A percentile compares a stretch with the other conserved stretches of the same genome.
Evolutionary conservation across 148 eudicot genomes (phyloP).

Genomic region (Persicaria tinctoria): DNA sequence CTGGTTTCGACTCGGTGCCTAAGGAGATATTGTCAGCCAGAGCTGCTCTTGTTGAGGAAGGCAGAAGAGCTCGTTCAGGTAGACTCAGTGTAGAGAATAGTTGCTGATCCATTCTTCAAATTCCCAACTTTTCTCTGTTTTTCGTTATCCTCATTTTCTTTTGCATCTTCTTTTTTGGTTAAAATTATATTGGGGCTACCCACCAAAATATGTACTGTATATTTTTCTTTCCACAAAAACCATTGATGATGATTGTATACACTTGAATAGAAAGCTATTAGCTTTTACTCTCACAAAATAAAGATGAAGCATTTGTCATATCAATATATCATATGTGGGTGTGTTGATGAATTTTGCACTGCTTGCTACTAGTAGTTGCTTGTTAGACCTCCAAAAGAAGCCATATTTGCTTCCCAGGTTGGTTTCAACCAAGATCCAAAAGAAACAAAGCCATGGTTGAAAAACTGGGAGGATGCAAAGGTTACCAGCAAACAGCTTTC

Average conservation of each 20-base stretch:
- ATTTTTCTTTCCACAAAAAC: background rate
- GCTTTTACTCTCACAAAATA: background rate
- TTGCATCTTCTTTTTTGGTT: background rate
- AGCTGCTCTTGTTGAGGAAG: slow-evolving; percentile 45
- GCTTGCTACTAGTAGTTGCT: background rate
- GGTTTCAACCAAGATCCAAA: background rate
- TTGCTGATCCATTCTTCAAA: slow-evolving; percentile 17
- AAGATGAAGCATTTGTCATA: background rate
- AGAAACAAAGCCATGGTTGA: background rate
- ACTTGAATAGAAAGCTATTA: background rate
- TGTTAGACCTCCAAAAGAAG: background rate
- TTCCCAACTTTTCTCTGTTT: background rate
- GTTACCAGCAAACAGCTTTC: background rate
- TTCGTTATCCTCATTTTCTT: background rate
- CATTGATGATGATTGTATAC: background rate
- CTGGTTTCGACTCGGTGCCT: slow-evolving; percentile 42
- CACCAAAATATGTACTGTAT: background rate
- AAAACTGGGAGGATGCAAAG: background rate
- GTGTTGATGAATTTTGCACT: background rate
- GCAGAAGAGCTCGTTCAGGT: slow-evolving; percentile 32
- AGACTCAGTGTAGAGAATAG: slow-evolving; percentile 40
- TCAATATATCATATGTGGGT: background rate
- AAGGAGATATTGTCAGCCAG: slow-evolving; percentile 47
- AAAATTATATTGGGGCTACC: background rate
- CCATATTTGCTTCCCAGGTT: background rate